Conservation (phyloP, 2,329 filamentous ascomycete species). For the Escovopsis sp. region DNA sequence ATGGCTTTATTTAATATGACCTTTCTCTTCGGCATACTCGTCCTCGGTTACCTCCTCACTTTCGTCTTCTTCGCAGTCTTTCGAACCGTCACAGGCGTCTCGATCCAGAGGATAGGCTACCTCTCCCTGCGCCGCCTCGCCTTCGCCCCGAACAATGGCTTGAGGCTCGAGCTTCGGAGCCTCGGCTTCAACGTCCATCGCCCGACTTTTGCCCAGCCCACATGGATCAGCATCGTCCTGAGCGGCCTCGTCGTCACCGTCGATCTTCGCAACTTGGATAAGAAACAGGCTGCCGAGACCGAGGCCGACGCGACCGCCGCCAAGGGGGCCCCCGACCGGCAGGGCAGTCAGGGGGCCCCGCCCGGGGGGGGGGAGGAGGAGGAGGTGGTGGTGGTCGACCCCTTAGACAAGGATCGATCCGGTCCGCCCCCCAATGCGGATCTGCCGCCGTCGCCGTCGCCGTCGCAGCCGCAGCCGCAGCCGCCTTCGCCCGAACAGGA, state of each 20-base stretch:
- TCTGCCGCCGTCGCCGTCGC: too few relatives aligned
- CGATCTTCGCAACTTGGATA: slow-evolving; percentile 54
- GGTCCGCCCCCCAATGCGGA: slow-evolving; percentile 10
- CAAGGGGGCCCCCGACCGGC: too few relatives aligned
- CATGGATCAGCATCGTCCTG: slow-evolving; percentile 84
- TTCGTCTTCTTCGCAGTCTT: slow-evolving; percentile 90
- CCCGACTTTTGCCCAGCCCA: slow-evolving; percentile 92
- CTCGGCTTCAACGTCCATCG: slow-evolving; percentile 80
- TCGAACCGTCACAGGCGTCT: slow-evolving; percentile 83
- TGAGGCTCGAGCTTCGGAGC: slow-evolving; percentile 78
- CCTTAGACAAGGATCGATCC: slow-evolving; percentile 6
- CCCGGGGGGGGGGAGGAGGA: not conserved
- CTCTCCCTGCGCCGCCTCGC: slow-evolving; percentile 81
- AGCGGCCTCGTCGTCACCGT: slow-evolving; percentile 75
- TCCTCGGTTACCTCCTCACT: slow-evolving; percentile 77
- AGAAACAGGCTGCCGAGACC: slow-evolving; percentile 23
- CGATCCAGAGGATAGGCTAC: slow-evolving; percentile 89
- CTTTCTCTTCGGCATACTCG: slow-evolving; percentile 71
- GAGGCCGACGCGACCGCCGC: slow-evolving; percentile 9
- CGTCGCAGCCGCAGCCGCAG: too few relatives aligned
- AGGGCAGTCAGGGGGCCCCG: too few relatives aligned
- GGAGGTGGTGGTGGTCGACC: not conserved
- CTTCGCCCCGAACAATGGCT: slow-evolving; percentile 76
- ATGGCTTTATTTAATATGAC: slow-evolving; percentile 61
- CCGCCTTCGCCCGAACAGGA: slow-evolving; percentile 37